phyloP scores from a whole-genome alignment of 2,329 filamentous ascomycete species.

The Hymenoscyphus salicellus region DNA sequence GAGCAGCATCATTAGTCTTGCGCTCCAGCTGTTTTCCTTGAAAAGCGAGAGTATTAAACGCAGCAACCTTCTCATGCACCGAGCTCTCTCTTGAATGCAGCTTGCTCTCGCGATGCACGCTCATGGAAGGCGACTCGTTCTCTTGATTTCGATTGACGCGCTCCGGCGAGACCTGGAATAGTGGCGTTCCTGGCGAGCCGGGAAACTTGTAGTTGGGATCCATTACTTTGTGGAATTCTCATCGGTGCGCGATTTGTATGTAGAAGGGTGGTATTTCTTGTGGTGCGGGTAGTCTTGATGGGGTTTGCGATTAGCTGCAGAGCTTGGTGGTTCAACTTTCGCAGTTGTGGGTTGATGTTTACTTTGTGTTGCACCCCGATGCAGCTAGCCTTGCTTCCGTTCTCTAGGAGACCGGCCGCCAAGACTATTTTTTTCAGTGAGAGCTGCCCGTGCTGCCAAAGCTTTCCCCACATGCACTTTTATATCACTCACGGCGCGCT shows the following conservation, averaged over 20 bases:
- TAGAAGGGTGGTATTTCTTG: not conserved
- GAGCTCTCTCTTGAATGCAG: constrained; percentile 52
- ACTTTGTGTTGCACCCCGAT: not conserved
- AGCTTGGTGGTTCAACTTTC: not conserved
- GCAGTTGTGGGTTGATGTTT: not conserved
- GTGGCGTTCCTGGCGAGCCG: constrained; percentile 54
- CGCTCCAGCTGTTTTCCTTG: constrained; percentile 56
- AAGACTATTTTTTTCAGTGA: not conserved
- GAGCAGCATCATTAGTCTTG: constrained; percentile 62
- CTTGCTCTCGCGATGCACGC: constrained; percentile 14
- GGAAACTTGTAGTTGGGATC: constrained; percentile 48
- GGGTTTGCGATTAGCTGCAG: not conserved
- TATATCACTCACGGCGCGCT: too few species aligned
- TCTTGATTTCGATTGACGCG: constrained; percentile 50
- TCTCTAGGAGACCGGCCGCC: not conserved
- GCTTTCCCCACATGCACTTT: not conserved
- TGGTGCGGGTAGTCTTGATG: not conserved
- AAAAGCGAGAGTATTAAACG: constrained; percentile 67
- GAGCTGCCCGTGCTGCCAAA: not conserved
- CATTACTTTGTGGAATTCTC: constrained; percentile 35
- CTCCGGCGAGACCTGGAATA: constrained; percentile 61
- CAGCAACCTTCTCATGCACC: constrained; percentile 66
- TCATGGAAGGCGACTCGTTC: constrained; percentile 20
- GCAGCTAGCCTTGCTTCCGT: not conserved
- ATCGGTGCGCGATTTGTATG: not conserved